Evolutionary conservation across 2,329 filamentous ascomycete genomes (phyloP), one percentile per base, ranked within the genome.

Genomic region (Claviceps citrina): DNA sequence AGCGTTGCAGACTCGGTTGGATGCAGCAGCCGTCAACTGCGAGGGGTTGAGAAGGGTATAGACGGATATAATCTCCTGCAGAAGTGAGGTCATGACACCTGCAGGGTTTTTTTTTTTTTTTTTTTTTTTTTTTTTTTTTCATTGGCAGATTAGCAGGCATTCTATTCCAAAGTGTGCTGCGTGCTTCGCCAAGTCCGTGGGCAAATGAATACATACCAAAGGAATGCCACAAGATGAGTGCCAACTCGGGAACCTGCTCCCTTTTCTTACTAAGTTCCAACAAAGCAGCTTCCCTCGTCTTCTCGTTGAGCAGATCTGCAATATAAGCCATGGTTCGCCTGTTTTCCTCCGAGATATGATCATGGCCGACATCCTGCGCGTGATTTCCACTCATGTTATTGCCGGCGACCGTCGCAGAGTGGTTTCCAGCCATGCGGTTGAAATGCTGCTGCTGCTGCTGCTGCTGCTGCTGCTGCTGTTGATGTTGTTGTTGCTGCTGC

Each of bases 61-160:
- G 41, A 98, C 91, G 9, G 89, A 95, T 56, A 98, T 98, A 58
- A 98, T 98, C 65, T 98, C 91, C 61, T 96, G 89, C 26, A 96
- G 73, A 19, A 98, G 70, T 40, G 86, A 93, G 34, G 91, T 95
- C 91, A 98, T 98, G 55, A 98, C 91, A 54, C 87, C 86, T 94
- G 35, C 7, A 27, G 26, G n/a, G n/a, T n/a, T n/a, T n/a, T n/a
- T n/a, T n/a, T n/a, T n/a, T n/a, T n/a, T n/a, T n/a, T n/a, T n/a
- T n/a, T n/a, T n/a, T n/a, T n/a, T n/a, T n/a, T n/a, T n/a, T n/a
- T n/a, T n/a, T n/a, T n/a, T n/a, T n/a, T n/a, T 13, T 19, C 12
- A 30, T 27, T 2, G 8, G 27, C 25, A 9, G n/a, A 28, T 34
- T 4, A 38, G 36, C 36, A 38, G 31, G 10, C 4, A 15, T 16